phyloP scores from a whole-genome alignment of 805 yeast species.

The Saturnispora kantuleensis region DNA sequence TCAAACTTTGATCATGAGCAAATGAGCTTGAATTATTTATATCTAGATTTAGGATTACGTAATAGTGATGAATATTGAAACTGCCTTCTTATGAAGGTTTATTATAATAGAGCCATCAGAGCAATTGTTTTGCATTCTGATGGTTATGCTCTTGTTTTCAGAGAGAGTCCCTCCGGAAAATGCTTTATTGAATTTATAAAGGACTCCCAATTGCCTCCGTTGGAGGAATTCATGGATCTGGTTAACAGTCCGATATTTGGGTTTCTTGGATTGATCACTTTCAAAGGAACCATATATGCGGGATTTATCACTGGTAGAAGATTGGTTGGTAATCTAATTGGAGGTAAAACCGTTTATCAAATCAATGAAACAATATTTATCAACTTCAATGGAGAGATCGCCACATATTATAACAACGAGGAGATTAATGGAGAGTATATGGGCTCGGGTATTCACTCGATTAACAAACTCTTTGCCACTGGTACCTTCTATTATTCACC shows the following conservation, averaged over 20 bases:
- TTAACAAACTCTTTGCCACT: constrained; percentile 33
- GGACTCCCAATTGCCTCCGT: constrained; percentile 15
- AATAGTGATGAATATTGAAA: too few relatives aligned
- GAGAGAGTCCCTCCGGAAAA: constrained; percentile 18
- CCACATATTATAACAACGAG: constrained; percentile 6
- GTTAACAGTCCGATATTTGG: constrained; percentile 30
- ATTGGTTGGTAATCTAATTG: constrained; percentile 46
- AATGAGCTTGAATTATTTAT: background rate
- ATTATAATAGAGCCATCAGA: constrained; percentile 3
- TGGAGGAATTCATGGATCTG: constrained; percentile 19
- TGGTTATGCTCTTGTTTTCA: constrained; percentile 6
- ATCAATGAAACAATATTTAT: constrained; percentile 56
- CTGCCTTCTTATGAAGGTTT: constrained; percentile 9
- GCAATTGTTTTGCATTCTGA: constrained; percentile 8
- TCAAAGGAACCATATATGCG: constrained; percentile 45
- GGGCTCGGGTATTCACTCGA: constrained; percentile 19
- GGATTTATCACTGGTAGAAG: constrained; percentile 47
- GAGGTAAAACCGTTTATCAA: constrained; percentile 41
- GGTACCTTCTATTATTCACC: constrained; percentile 42
- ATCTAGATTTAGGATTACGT: background rate
- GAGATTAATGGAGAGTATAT: constrained; percentile 4
- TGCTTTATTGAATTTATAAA: constrained; percentile 48
- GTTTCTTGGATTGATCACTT: constrained; percentile 48
- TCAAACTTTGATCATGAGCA: constrained; percentile 8
- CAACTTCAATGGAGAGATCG: constrained; percentile 45